These are phyloP conservation scores for Ascomycota sp. DNA, from an alignment of 2,329 filamentous ascomycete genomes.

Conservation along the genomic window DNA sequence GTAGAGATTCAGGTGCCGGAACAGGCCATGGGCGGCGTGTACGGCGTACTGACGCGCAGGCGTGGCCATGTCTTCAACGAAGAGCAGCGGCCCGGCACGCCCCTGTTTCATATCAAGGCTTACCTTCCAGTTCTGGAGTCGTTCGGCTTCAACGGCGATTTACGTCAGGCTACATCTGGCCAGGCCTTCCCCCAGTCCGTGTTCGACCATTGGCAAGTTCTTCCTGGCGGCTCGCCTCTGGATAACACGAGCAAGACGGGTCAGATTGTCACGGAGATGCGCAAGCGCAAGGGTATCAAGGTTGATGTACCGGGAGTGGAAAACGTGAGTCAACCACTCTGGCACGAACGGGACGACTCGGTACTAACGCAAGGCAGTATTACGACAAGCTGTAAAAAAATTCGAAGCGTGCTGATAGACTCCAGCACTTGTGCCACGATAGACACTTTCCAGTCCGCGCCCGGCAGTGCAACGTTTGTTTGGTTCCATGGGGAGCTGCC, in stretches of 20 bases:
- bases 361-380: constrained; percentile 38
- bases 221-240: constrained; percentile 82
- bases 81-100: constrained; percentile 95
- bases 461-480: too few relatives aligned
- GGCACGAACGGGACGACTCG: background rate
- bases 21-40: constrained; percentile 98
- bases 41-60: constrained; percentile 91
- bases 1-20: constrained; percentile 99
- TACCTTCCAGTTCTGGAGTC: constrained; percentile 95
- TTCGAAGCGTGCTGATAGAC: constrained; percentile 23
- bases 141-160: constrained; percentile 96
- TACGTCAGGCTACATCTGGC: constrained; percentile 79
- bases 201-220: constrained; percentile 96
- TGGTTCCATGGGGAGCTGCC: too few relatives aligned
- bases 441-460: too few relatives aligned
- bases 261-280: constrained; percentile 67
- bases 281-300: constrained; percentile 99
- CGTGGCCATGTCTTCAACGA: constrained; percentile 98
- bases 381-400: constrained; percentile 89
- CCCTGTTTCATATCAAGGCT: constrained; percentile 97
- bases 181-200: constrained; percentile 98
- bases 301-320: constrained; percentile 76
- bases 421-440: constrained; percentile 21
- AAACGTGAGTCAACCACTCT: constrained; percentile 51
- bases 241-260: constrained; percentile 69